These are phyloP conservation scores for Xylaria sp. DNA, from an alignment of 2,329 filamentous ascomycete species.

Conservation along the genomic window DNA sequence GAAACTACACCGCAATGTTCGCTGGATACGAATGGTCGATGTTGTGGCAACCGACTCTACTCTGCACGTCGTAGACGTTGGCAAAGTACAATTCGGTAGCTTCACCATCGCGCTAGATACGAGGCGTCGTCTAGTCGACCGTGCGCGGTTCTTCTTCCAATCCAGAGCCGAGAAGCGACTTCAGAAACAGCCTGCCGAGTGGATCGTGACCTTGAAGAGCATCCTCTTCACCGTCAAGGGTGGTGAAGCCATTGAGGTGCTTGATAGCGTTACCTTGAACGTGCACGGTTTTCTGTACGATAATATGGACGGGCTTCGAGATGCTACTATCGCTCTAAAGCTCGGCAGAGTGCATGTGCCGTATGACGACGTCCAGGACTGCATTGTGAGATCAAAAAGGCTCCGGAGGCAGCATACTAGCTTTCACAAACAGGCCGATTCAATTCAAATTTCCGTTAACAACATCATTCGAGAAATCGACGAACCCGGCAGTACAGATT, in stretches of 20 bases:
- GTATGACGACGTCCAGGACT: slow-evolving; percentile 82
- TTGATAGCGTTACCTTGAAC: slow-evolving; percentile 89
- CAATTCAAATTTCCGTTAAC: slow-evolving; percentile 72
- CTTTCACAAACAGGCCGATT: slow-evolving; percentile 53
- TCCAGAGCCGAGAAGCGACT: slow-evolving; percentile 69
- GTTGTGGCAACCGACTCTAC: slow-evolving; percentile 84
- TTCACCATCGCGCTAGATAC: slow-evolving; percentile 91
- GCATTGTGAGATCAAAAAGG: slow-evolving; percentile 65
- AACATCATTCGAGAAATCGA: slow-evolving; percentile 81
- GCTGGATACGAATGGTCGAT: slow-evolving; percentile 90
- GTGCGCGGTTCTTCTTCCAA: slow-evolving; percentile 87
- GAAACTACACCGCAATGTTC: slow-evolving; percentile 82
- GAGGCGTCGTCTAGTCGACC: slow-evolving; percentile 87
- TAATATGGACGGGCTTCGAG: slow-evolving; percentile 84
- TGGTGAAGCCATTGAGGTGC: slow-evolving; percentile 82
- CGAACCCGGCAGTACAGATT: slow-evolving; percentile 70
- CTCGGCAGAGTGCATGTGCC: slow-evolving; percentile 90
- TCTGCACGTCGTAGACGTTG: slow-evolving; percentile 80
- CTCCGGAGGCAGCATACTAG: slow-evolving; percentile 53
- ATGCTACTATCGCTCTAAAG: slow-evolving; percentile 90
- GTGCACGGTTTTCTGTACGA: slow-evolving; percentile 91
- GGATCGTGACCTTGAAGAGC: slow-evolving; percentile 88
- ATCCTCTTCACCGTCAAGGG: slow-evolving; percentile 89
- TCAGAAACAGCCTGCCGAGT: slow-evolving; percentile 83
- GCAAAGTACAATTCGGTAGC: slow-evolving; percentile 84